Evolutionary conservation across 2,329 filamentous ascomycete species (phyloP), one percentile per base, ranked within the genome.

Genomic region (Scedosporium boydii): DNA sequence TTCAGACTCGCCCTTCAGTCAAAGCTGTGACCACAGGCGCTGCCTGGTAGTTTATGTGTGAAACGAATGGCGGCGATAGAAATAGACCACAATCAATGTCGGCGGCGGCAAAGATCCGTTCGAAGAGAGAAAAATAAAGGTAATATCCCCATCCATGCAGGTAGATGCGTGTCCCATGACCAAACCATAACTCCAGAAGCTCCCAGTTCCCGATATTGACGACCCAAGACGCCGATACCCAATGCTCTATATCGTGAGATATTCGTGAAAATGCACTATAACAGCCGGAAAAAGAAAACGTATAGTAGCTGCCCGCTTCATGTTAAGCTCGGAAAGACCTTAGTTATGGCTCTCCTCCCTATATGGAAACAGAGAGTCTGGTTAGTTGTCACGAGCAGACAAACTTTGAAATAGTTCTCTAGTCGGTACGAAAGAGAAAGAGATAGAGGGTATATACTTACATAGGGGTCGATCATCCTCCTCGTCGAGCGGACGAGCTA

Each of bases 271-370:
- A 29, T 21, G 38, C 23, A 38, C 59, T 14, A 14, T 56, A 10
- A 59, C 42, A 27, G 29, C n/a, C 21, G 18, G 38, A 18, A 60
- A 60, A 51, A 42, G 10, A 6, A 53, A 55, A 60, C 38, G 34
- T 18, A 62, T 41, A 63, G 16, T 23, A 62, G 29, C 29, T 38
- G 18, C 56, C 42, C 51, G 21, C 58, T 18, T 66, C 55, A 69
- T 27, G 64, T 61, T 41, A 76, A 73, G 23, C 75, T 74, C 4
- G 78, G 78, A 61, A 80, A 80, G 60, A 80, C 70, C 53, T 77
- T 78, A 42, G 74, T 72, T 61, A 78, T 69, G 60, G 72, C 73
- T 63, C 74, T 76, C 60, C 75, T 75, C 78, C 78, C 78, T 80
- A 61, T 2, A 29, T 4, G 29, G 4, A 3, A 55, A n/a, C 27